These are phyloP conservation scores for Talaromyces atroroseus DNA, from an alignment of 2,329 filamentous ascomycete species.

Conservation along the genomic window DNA sequence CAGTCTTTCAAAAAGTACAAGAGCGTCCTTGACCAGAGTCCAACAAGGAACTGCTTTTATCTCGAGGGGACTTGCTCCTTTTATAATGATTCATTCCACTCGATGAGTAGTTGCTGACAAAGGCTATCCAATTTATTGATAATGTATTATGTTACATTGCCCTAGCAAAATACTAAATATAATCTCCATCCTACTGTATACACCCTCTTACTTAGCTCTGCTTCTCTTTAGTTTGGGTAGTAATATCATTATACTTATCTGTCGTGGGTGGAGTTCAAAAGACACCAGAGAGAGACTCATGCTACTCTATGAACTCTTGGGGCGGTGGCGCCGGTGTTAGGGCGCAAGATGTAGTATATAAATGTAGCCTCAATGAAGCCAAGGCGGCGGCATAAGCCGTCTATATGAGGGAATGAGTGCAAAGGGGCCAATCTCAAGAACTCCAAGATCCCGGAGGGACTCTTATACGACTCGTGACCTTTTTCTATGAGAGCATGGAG, in stretches of 20 bases:
- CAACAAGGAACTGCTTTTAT: not conserved
- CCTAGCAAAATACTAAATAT: not conserved
- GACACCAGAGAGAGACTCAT: not conserved
- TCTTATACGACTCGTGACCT: not conserved
- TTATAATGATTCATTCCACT: not conserved
- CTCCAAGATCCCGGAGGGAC: too few species aligned
- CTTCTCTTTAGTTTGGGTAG: not conserved
- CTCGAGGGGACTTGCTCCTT: not conserved
- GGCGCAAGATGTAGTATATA: not conserved
- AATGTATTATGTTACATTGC: not conserved
- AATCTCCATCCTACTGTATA: not conserved
- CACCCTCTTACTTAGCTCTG: not conserved
- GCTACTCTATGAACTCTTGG: not conserved
- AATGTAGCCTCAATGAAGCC: not conserved
- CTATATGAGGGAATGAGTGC: not conserved
- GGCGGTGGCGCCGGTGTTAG: not conserved
- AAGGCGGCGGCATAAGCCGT: not conserved
- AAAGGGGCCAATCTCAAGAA: not conserved
- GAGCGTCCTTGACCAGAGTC: not conserved
- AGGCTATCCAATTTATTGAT: not conserved
- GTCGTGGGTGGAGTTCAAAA: not conserved
- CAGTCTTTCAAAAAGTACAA: not conserved
- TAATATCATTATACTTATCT: not conserved
- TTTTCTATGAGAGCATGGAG: not conserved
- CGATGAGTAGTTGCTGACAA: not conserved